A percentile compares a stretch with the other conserved stretches of the same genome.
Evolutionary conservation across 306 rosid species (phyloP).

Genomic region (Vigna nakashimae): DNA sequence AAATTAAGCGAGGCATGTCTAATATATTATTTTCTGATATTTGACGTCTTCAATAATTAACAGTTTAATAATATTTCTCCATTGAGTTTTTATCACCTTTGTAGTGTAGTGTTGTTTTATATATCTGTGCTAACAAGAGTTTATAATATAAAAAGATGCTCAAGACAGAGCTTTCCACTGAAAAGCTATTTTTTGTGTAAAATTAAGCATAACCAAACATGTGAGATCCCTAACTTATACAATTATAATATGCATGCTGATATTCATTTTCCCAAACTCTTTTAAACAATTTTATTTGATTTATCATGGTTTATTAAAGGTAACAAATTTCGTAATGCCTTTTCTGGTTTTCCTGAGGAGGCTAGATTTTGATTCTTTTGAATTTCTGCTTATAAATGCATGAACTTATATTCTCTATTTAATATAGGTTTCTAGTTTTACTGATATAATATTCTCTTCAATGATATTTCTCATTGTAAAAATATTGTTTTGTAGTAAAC

Average conservation of each 20-base stretch:
- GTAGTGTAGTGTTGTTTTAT: neutral
- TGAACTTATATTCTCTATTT: slow-evolving; percentile 1
- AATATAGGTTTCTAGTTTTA: slow-evolving; percentile 4
- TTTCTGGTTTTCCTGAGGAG: slow-evolving; percentile 1
- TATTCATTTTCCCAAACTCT: neutral
- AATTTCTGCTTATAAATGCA: neutral
- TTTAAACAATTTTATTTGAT: slow-evolving; percentile 3
- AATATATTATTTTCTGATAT: slow-evolving; percentile 23
- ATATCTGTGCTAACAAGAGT: neutral
- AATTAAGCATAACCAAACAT: neutral
- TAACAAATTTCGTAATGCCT: slow-evolving; percentile 14
- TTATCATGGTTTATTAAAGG: slow-evolving; percentile 1
- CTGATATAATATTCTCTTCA: slow-evolving; percentile 33
- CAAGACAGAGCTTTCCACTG: slow-evolving; percentile 15
- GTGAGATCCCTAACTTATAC: neutral
- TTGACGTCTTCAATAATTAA: slow-evolving; percentile 19
- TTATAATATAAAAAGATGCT: neutral
- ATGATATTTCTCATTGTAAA: slow-evolving; percentile 28
- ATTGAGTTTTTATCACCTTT: neutral
- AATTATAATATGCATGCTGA: slow-evolving; percentile 2
- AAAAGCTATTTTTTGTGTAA: neutral
- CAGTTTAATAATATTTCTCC: neutral
- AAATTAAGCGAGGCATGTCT: neutral
- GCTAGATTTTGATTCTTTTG: slow-evolving; percentile 21
- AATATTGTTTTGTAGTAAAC: slow-evolving; percentile 16